phyloP scores from a whole-genome alignment of 192 early-diverging fungal species.

The Podochytrium sp. region DNA sequence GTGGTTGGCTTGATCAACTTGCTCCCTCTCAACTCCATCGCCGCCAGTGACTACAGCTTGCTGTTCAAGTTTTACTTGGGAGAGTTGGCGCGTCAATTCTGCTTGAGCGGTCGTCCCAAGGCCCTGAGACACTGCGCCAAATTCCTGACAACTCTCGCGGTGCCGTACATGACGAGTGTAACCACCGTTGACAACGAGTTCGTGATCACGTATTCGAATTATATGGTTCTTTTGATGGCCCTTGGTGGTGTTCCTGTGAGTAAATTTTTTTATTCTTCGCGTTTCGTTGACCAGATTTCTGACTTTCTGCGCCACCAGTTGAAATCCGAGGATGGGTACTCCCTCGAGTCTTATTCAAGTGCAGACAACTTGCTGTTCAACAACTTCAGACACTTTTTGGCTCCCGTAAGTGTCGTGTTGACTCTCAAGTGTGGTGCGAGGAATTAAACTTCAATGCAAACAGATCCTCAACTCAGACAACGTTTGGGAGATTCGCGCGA shows the following conservation, averaged over 20 bases:
- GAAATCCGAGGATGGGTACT: slow-evolving; percentile 41
- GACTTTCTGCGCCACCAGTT: slow-evolving; percentile 18
- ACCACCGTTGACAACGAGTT: slow-evolving; percentile 40
- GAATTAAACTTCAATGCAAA: too few relatives aligned
- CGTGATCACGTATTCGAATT: slow-evolving; percentile 41
- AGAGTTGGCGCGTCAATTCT: slow-evolving; percentile 46
- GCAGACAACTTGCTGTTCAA: slow-evolving; percentile 44
- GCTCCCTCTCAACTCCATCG: slow-evolving; percentile 44
- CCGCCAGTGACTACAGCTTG: slow-evolving; percentile 38
- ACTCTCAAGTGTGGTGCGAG: neutral
- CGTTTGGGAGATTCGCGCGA: slow-evolving; percentile 52
- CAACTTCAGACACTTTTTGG: slow-evolving; percentile 40
- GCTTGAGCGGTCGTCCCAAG: slow-evolving; percentile 45
- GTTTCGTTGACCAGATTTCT: too few relatives aligned
- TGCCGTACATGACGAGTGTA: slow-evolving; percentile 43
- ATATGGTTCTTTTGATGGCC: slow-evolving; percentile 47
- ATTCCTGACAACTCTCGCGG: slow-evolving; percentile 42
- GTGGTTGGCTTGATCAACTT: slow-evolving; percentile 35
- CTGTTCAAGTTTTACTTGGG: slow-evolving; percentile 53
- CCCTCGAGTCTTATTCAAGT: slow-evolving; percentile 29
- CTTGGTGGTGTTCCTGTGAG: slow-evolving; percentile 48
- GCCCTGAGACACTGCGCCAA: slow-evolving; percentile 52
- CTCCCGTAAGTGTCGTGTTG: slow-evolving; percentile 29
- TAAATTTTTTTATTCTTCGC: slow-evolving; percentile 22
- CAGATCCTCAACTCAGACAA: slow-evolving; percentile 50